Base-by-base conservation (phyloP, 768 basidiomycete species). In the Xerocomellus dryophilus region DNA sequence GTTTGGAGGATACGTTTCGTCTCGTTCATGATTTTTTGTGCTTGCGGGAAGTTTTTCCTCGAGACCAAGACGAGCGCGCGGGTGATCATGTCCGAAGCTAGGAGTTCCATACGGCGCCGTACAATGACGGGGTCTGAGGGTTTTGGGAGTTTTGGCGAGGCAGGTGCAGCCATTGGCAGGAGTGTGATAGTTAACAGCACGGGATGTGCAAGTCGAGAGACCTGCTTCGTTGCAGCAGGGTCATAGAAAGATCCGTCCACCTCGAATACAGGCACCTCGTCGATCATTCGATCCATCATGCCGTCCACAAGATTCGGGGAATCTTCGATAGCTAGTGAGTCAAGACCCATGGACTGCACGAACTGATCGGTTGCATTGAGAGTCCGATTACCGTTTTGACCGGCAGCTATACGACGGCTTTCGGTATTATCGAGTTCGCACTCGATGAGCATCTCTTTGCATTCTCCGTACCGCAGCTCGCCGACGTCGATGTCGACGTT, bases 41-140 rank as follows among this genome's bases (percentile, higher is more conserved):
- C 97, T 60, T 95, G 93, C 0, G 85, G 78, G 72, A 85, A 90
- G 68, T 98, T 97, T 68, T 93, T 83, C 62, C 94, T 78, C 38
- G 92, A 90, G 48, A 97, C 94, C 42, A 98, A 81, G 29, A 98
- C 89, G 29, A 99, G 80, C 17, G 89, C 88, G 11, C 97, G 85
- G 2, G 94, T 94, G 67, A 98, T 93, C 93, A 98, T 98, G 71
- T 98, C 97, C 25, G 88, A 90, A 23, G 93, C 90, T 36, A 98
- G 81, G 5, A 99, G 82, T 75, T 99, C 97, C 93, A 98, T 97
- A 21, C 96, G 77, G 36, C 97, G 80, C 25, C 97, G 85, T 25
- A 96, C 90, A 62, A 99, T 94, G 47, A 88, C 84, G 1, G 93
- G 87, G 65, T 96, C 92, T 0, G 90, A 90, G 29, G 81, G 76